Percentiles rank a stretch among this genome's conserved stretches.
phyloP scores from a whole-genome alignment of 1,284 basidiomycete genomes.

The Tranzscheliella williamsii region DNA sequence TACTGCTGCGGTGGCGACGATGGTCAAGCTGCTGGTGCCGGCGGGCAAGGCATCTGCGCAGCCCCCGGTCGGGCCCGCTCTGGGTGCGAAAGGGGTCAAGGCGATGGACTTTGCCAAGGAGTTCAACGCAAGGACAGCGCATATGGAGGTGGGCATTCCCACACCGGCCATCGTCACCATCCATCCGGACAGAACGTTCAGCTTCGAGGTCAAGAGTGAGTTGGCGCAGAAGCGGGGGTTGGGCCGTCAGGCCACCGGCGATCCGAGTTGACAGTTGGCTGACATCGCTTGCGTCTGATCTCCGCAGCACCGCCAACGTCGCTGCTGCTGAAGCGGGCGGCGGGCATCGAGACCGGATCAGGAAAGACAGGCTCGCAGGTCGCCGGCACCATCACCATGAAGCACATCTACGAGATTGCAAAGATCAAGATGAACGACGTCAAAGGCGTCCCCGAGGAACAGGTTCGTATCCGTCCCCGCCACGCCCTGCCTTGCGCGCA shows the following conservation, averaged over 20 bases:
- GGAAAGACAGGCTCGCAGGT: slow-evolving; percentile 70
- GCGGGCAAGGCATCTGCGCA: slow-evolving; percentile 95
- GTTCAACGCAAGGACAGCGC: slow-evolving; percentile 72
- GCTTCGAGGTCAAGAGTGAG: slow-evolving; percentile 67
- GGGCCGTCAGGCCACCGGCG: too few relatives aligned
- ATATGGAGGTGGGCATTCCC: slow-evolving; percentile 83
- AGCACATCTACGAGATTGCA: slow-evolving; percentile 98
- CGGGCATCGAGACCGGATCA: slow-evolving; percentile 82
- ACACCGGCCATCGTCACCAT: slow-evolving; percentile 88
- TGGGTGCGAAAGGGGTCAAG: slow-evolving; percentile 97
- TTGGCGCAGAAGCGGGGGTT: too few relatives aligned
- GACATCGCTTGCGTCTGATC: too few relatives aligned
- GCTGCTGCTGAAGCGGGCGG: slow-evolving; percentile 82
- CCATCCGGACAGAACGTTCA: slow-evolving; percentile 91
- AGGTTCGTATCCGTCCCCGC: too few relatives aligned
- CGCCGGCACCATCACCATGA: slow-evolving; percentile 82
- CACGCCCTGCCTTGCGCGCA: too few relatives aligned
- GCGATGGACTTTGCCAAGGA: slow-evolving; percentile 98
- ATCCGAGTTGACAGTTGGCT: too few relatives aligned
- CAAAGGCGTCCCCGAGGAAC: slow-evolving; percentile 47
- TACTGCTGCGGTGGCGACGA: slow-evolving; percentile 28
- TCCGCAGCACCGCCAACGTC: slow-evolving; percentile 84
- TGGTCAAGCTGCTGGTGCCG: slow-evolving; percentile 74
- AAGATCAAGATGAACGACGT: slow-evolving; percentile 88
- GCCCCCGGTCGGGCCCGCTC: slow-evolving; percentile 92